Evolutionary conservation across 2,329 filamentous ascomycete species (phyloP).

Genomic region (Alternaria postmessia): DNA sequence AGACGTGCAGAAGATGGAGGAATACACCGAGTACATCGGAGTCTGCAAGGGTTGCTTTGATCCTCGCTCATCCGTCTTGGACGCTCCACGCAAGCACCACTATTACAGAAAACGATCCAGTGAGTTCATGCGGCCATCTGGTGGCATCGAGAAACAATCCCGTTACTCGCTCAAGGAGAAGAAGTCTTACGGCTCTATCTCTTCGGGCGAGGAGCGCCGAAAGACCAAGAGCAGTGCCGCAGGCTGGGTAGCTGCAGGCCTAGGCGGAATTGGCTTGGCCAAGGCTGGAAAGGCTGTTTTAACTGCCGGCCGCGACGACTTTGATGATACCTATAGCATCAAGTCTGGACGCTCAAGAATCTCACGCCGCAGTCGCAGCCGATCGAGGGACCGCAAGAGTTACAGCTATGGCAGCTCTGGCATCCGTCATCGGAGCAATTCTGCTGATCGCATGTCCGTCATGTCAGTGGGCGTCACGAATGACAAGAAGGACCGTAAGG

Average conservation of each 20-base stretch:
- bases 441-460: constrained; percentile 44
- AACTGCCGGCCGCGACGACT: constrained; percentile 59
- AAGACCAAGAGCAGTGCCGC: constrained; percentile 55
- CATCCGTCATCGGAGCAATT: constrained; percentile 50
- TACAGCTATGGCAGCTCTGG: constrained; percentile 56
- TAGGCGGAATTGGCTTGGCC: constrained; percentile 63
- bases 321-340: constrained; percentile 68
- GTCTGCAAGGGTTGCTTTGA: constrained; percentile 73
- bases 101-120: constrained; percentile 58
- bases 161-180: constrained; percentile 57
- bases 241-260: constrained; percentile 62
- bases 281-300: constrained; percentile 63
- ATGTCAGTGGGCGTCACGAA: constrained; percentile 46
- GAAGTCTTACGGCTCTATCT: constrained; percentile 40
- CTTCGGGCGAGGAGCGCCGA: constrained; percentile 46
- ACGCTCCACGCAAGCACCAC: constrained; percentile 69
- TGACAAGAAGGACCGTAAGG: constrained; percentile 47
- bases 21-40: constrained; percentile 72
- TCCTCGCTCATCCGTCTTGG: constrained; percentile 62
- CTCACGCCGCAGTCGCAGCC: constrained; percentile 47
- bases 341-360: constrained; percentile 58
- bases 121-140: constrained; percentile 52
- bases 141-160: constrained; percentile 67
- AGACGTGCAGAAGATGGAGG: constrained; percentile 71
- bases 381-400: constrained; percentile 52